Base-by-base conservation (phyloP, 2,329 filamentous ascomycete species). In the Gyromitra esculenta region DNA sequence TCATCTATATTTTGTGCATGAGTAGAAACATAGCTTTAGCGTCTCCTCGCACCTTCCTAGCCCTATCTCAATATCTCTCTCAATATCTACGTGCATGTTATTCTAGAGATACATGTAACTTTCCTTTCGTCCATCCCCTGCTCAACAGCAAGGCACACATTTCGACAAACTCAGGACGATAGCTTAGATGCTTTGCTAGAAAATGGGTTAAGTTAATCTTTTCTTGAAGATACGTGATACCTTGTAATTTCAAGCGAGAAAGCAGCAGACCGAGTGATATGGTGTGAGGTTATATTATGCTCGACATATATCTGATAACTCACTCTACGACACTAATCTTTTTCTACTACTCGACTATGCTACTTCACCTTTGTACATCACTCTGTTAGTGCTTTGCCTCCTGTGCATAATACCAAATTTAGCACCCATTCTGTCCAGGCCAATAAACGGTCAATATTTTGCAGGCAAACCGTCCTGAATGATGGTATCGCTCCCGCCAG, bases 401-500 rank as follows among this genome's bases (percentile, higher is more conserved):
- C 25, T 31, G 43, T 45, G 15, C 9, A 45, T 4, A 45, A 15
- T 15, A 45, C 43, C 5, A 15, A 45, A 45, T 45, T 45, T 45
- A 15, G 5, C 25, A 31, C 43, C 25, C 25, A 31, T 31, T 31
- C 1, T 31, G 25, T 31, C 8, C 11, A 56, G 3, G 25, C 15
- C 1, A 21, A 56, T 41, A 21, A n/a, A 13, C 21, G 6, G 4
- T 76, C 31, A 73, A 54, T 76, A 76, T 45, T 57, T 76, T 4
- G 59, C 43, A 66, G 60, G 63, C 21, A 77, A 52, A 66, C 75
- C 25, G 25, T 3, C 25, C 71, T 2, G 75, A 77, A 60, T 77
- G 69, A 64, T 57, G 64, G 13, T 60, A 57, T 11, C 75, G 63
- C 48, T 41, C 15, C 25, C 35, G 8, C 72, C 63, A 70, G 75